Base-by-base conservation (phyloP, 345 rosid species). In the Pelargonium nanum region DNA sequence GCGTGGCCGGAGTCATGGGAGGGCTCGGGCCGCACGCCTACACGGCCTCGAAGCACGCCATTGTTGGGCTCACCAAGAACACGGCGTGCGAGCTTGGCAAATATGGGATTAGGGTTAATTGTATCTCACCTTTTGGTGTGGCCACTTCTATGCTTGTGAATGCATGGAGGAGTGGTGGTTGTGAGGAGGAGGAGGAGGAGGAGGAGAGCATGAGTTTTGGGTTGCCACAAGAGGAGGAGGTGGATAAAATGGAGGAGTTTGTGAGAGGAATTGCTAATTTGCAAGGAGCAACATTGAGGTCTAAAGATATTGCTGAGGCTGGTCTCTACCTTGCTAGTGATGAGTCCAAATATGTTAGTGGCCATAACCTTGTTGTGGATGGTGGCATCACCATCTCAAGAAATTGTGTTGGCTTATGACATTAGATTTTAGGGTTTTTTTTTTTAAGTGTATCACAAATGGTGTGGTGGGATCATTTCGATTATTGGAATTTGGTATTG, bases 341-440 rank as follows among this genome's bases (percentile, higher is more conserved):
- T 26, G 73, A 73, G 57, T 61, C 77, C 9, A 68, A 57, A 65
- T 73, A 56, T 24, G 56, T 74, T 44, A 74, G 74, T 19, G 77
- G 77, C 12, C 66, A 24, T 48, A 65, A 59, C 23, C 7, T 58
- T 60, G 25, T 51, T 4, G 21, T 64, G 8, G 57, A 34, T 15
- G 45, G 45, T 4, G 45, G 45, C 45, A 45, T 86, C 25, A 89
- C 96, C 16, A 74, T 84, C 15, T 77, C 88, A 0, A 84, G 83
- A 60, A 89, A 89, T 72, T 89, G 88, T 65, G 83, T 89, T 64
- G 96, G 87, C 5, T 77, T 89, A 82, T 89, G 77, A 4, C 32
- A 2, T 28, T 2, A 28, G n/a, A n/a, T n/a, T n/a, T n/a, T n/a
- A n/a, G n/a, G n/a, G 4, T 28, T 7, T 28, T 28, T 28, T 7